Evolutionary conservation across 495 filamentous ascomycete genomes (phyloP).

Genomic region (Lindgomyces ingoldianus): DNA sequence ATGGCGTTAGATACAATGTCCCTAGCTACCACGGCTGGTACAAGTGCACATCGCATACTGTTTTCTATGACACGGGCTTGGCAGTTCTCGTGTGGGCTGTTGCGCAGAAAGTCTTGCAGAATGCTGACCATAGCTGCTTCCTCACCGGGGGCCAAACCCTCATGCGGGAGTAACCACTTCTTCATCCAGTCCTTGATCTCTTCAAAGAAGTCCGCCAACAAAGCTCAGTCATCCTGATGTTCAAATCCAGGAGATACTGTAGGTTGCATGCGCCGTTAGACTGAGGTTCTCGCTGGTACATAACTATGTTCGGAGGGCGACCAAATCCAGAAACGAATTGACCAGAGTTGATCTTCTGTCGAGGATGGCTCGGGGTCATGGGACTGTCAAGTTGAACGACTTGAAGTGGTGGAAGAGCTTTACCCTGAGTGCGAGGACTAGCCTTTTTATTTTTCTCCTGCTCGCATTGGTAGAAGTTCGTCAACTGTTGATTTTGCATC

Average conservation of each 20-base stretch:
- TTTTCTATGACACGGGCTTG: too few species aligned
- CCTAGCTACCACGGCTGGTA: constrained; percentile 8
- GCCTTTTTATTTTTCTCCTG: too few species aligned
- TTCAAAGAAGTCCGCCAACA: constrained; percentile 27
- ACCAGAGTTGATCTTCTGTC: too few species aligned
- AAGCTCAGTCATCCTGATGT: constrained; percentile 21
- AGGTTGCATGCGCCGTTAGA: neutral
- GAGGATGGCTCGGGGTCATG: too few species aligned
- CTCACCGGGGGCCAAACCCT: neutral
- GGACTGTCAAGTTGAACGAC: too few species aligned
- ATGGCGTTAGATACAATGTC: constrained; percentile 11
- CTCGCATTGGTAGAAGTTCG: too few species aligned
- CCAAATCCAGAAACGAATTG: too few species aligned
- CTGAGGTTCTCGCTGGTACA: constrained; percentile 12
- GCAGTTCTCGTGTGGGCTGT: too few species aligned
- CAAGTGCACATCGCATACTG: too few species aligned
- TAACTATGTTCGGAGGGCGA: neutral
- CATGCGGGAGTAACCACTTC: neutral
- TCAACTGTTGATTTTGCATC: too few species aligned
- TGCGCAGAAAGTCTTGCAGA: neutral
- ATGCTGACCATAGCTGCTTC: neutral
- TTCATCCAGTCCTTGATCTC: constrained; percentile 12
- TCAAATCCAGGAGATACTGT: constrained; percentile 1
- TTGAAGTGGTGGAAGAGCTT: too few species aligned
- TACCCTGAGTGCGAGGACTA: too few species aligned